Conservation (phyloP, 139 green algal genomes). For the Nannochloris sp. region DNA sequence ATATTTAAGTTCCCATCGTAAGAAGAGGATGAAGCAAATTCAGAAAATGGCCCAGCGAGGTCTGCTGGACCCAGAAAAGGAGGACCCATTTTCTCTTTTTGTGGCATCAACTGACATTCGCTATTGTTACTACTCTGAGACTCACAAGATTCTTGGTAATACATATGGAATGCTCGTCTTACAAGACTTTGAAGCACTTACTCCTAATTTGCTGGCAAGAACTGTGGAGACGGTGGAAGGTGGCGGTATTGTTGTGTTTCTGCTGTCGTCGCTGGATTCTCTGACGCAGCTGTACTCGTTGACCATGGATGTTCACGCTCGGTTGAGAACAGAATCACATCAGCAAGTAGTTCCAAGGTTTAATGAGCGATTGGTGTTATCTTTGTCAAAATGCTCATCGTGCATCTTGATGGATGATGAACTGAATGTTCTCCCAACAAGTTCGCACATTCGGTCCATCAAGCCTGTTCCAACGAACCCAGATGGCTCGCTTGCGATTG, state of each 20-base stretch:
- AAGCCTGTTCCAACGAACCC: conserved; percentile 42
- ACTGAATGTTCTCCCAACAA: conserved; percentile 95
- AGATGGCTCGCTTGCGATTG: conserved; percentile 36
- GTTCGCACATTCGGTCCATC: conserved; percentile 56
- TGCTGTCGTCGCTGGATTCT: conserved; percentile 77
- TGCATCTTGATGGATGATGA: conserved; percentile 97
- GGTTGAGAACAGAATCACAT: conserved; percentile 86
- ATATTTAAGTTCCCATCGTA: conserved; percentile 71
- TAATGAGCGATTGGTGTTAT: conserved; percentile 97
- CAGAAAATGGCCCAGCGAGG: conserved; percentile 90
- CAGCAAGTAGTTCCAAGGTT: conserved; percentile 77
- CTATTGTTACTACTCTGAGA: conserved; percentile 98
- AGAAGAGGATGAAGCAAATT: conserved; percentile 94
- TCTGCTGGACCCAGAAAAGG: conserved; percentile 88
- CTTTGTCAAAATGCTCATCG: conserved; percentile 64
- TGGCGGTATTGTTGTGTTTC: conserved; percentile 86
- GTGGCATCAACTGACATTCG: conserved; percentile 87
- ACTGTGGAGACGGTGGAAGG: conserved; percentile 98
- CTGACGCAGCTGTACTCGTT: conserved; percentile 91
- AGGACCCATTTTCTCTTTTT: conserved; percentile 97
- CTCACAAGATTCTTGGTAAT: conserved; percentile 93
- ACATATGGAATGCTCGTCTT: conserved; percentile 99
- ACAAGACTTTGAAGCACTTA: conserved; percentile 99
- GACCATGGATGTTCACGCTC: conserved; percentile 93
- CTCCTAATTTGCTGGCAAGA: conserved; percentile 91